phyloP scores from a whole-genome alignment of 2,329 filamentous ascomycete genomes.

The Trichoderma atroviride region DNA sequence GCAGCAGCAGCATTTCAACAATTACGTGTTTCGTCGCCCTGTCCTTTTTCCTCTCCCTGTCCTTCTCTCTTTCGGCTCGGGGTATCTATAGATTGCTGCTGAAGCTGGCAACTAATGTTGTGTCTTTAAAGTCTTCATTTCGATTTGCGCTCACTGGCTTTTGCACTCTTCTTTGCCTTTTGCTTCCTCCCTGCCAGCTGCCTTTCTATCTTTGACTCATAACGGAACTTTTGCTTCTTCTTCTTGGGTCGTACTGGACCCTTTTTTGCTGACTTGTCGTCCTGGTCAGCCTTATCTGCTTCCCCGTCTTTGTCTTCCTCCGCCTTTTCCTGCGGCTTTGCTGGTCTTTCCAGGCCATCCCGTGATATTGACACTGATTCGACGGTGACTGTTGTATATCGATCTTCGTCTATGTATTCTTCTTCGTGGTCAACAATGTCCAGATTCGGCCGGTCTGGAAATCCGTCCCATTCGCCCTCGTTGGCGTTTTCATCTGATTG shows the following conservation, averaged over 20 bases:
- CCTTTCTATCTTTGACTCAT: slow-evolving; percentile 85
- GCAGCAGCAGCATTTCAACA: slow-evolving; percentile 35
- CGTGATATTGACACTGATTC: slow-evolving; percentile 82
- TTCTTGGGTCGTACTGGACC: slow-evolving; percentile 60
- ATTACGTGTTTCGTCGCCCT: slow-evolving; percentile 38
- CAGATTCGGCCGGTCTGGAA: slow-evolving; percentile 54
- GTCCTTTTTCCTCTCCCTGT: slow-evolving; percentile 27
- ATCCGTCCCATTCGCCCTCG: slow-evolving; percentile 66
- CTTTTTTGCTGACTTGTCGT: slow-evolving; percentile 38
- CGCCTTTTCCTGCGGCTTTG: slow-evolving; percentile 44
- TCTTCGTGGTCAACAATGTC: slow-evolving; percentile 76
- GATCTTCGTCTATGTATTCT: slow-evolving; percentile 95
- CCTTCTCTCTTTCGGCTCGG: slow-evolving; percentile 35
- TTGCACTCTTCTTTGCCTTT: slow-evolving; percentile 66
- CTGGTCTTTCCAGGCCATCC: slow-evolving; percentile 66
- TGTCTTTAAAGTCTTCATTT: slow-evolving; percentile 3
- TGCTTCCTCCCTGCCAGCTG: slow-evolving; percentile 72
- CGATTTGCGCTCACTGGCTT: slow-evolving; percentile 48
- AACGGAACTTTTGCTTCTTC: slow-evolving; percentile 90
- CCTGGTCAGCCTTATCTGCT: slow-evolving; percentile 34
- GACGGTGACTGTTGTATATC: slow-evolving; percentile 91
- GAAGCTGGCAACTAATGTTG: slow-evolving; percentile 9
- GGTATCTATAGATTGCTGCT: slow-evolving; percentile 38
- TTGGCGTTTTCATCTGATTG: slow-evolving; percentile 38
- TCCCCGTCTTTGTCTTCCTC: slow-evolving; percentile 40